Conservation (phyloP, 768 basidiomycete species). For the Phanerodontia chrysosporium region DNA sequence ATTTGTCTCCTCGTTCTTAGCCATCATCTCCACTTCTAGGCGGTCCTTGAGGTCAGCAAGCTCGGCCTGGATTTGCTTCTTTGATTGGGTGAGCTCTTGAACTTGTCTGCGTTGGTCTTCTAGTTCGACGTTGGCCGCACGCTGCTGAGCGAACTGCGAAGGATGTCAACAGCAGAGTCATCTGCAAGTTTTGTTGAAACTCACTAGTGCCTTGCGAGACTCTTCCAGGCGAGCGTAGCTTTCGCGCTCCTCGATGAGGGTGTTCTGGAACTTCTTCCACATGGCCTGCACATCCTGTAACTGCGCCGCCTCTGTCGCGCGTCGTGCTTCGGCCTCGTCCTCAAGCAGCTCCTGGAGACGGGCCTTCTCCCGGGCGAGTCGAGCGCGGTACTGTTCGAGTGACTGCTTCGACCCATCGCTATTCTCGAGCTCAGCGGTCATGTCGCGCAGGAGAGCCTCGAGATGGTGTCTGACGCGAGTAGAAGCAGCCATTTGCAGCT, state of each 20-base stretch:
- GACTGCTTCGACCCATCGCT: conserved; percentile 65
- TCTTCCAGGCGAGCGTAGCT: conserved; percentile 64
- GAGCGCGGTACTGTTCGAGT: conserved; percentile 51
- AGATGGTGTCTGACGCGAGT: conserved; percentile 63
- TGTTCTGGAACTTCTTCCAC: conserved; percentile 62
- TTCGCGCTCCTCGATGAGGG: conserved; percentile 54
- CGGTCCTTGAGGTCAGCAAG: conserved; percentile 49
- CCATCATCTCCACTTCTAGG: conserved; percentile 44
- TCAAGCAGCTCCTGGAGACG: conserved; percentile 51
- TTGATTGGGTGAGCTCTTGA: conserved; percentile 51
- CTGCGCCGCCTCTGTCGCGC: conserved; percentile 57
- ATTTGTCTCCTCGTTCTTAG: conserved; percentile 61
- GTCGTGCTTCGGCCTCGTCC: conserved; percentile 62
- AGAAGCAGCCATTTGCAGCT: conserved; percentile 65
- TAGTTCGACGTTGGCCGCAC: conserved; percentile 57
- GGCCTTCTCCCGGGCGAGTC: conserved; percentile 53
- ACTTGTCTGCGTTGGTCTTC: conserved; percentile 61
- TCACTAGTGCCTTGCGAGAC: conserved; percentile 64
- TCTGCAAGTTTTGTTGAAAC: conserved; percentile 18
- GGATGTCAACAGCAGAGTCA: not conserved
- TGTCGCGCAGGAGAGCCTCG: conserved; percentile 53
- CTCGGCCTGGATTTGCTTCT: conserved; percentile 56
- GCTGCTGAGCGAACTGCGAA: conserved; percentile 59
- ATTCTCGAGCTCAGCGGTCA: conserved; percentile 57
- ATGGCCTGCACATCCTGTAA: conserved; percentile 59